These are phyloP conservation scores for Fusarium hainanense DNA, from an alignment of 2,329 filamentous ascomycete species.

Conservation along the genomic window DNA sequence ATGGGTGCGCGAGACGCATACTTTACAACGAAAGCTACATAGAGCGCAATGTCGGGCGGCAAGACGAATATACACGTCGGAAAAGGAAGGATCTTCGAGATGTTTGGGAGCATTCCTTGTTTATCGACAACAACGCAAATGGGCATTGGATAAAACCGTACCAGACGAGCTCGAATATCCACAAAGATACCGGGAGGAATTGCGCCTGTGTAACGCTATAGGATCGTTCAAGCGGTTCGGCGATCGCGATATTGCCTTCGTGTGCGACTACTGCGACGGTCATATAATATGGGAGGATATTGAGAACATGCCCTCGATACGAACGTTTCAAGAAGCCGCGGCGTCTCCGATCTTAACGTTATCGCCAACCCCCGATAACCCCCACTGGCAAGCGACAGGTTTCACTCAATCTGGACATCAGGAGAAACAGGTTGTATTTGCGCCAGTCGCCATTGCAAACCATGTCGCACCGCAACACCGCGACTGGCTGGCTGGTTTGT, in stretches of 20 bases:
- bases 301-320: slow-evolving; percentile 61
- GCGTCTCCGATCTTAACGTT: slow-evolving; percentile 37
- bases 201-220: slow-evolving; percentile 62
- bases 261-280: slow-evolving; percentile 72
- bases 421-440: slow-evolving; percentile 65
- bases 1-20: slow-evolving; percentile 65
- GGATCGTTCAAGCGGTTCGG: slow-evolving; percentile 68
- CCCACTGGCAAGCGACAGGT: slow-evolving; percentile 65
- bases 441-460: slow-evolving; percentile 68
- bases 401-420: slow-evolving; percentile 54
- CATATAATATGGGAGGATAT: slow-evolving; percentile 69
- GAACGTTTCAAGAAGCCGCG: slow-evolving; percentile 49
- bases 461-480: slow-evolving; percentile 62
- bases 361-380: slow-evolving; percentile 46
- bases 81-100: slow-evolving; percentile 59
- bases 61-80: slow-evolving; percentile 64
- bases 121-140: slow-evolving; percentile 60
- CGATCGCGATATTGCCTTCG: slow-evolving; percentile 65
- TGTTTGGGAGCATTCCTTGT: slow-evolving; percentile 69
- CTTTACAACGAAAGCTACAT: slow-evolving; percentile 63
- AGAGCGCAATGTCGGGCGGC: slow-evolving; percentile 68
- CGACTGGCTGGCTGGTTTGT: slow-evolving; percentile 63
- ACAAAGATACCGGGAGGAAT: slow-evolving; percentile 59
- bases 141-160: slow-evolving; percentile 41
- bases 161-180: slow-evolving; percentile 50